These are phyloP conservation scores for Pleurotus ostreatus DNA, from an alignment of 768 basidiomycete genomes.

Conservation along the genomic window DNA sequence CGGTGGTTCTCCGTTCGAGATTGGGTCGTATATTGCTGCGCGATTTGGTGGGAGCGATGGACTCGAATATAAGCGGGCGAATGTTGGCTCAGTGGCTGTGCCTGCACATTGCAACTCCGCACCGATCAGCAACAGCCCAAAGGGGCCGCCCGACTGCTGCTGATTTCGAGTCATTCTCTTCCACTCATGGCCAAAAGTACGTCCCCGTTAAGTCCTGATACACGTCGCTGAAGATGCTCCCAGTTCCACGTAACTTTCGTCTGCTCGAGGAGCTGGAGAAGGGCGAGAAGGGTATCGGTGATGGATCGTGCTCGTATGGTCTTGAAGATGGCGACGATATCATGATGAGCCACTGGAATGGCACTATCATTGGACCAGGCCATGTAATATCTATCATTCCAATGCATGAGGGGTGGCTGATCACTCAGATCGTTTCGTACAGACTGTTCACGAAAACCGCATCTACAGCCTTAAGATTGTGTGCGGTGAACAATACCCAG, in stretches of 20 bases:
- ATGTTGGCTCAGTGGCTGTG: constrained; percentile 25
- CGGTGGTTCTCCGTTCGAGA: background rate
- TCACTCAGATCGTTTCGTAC: constrained; percentile 9
- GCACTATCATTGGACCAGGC: constrained; percentile 97
- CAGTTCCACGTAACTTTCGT: constrained; percentile 95
- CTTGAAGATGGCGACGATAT: constrained; percentile 95
- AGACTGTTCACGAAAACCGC: constrained; percentile 98
- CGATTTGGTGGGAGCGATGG: constrained; percentile 6
- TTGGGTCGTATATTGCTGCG: background rate
- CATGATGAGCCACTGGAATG: constrained; percentile 98
- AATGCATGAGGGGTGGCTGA: constrained; percentile 2
- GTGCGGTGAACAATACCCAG: constrained; percentile 77
- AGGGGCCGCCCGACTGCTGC: background rate
- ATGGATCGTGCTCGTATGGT: constrained; percentile 96
- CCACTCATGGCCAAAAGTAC: constrained; percentile 50
- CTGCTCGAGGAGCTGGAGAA: constrained; percentile 98
- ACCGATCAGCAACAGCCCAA: constrained; percentile 2
- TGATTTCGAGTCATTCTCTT: background rate
- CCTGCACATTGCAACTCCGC: constrained; percentile 15
- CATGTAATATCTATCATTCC: constrained; percentile 50
- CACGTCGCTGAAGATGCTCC: background rate
- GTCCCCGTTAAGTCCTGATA: constrained; percentile 11
- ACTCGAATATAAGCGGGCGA: background rate
- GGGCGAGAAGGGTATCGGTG: constrained; percentile 99
- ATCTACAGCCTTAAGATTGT: constrained; percentile 94